phyloP scores from a whole-genome alignment of 2,329 filamentous ascomycete species.

The Bipolaris victoriae region DNA sequence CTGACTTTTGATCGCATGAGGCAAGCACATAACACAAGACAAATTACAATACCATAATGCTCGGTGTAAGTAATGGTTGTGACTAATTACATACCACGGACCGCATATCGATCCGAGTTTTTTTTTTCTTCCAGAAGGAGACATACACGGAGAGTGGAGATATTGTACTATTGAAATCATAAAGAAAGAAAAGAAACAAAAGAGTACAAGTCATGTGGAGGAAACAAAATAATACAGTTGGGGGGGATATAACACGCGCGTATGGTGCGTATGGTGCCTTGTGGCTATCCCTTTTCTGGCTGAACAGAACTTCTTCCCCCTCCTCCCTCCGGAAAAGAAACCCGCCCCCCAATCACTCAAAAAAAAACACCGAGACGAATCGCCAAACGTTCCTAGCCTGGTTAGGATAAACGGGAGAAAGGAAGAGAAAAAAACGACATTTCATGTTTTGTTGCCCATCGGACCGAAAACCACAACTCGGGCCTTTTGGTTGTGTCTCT shows the following conservation, averaged over 20 bases:
- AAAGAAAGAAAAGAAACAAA: background rate
- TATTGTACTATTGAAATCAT: background rate
- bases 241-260: background rate
- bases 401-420: background rate
- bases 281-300: background rate
- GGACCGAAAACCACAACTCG: background rate
- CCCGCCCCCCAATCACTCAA: background rate
- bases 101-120: background rate
- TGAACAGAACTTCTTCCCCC: too few relatives aligned
- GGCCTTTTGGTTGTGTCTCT: background rate
- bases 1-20: background rate
- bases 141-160: background rate
- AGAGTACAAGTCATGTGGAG: background rate
- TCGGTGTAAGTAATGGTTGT: background rate
- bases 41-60: background rate
- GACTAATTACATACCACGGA: background rate
- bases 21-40: background rate
- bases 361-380: background rate
- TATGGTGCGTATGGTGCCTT: conserved; percentile 1
- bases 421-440: background rate
- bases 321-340: background rate
- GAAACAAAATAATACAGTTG: background rate
- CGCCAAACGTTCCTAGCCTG: background rate
- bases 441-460: conserved; percentile 2
- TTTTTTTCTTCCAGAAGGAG: background rate